These are phyloP conservation scores for Boletellus deceptivus DNA, from an alignment of 1,284 basidiomycete genomes.

Conservation along the genomic window DNA sequence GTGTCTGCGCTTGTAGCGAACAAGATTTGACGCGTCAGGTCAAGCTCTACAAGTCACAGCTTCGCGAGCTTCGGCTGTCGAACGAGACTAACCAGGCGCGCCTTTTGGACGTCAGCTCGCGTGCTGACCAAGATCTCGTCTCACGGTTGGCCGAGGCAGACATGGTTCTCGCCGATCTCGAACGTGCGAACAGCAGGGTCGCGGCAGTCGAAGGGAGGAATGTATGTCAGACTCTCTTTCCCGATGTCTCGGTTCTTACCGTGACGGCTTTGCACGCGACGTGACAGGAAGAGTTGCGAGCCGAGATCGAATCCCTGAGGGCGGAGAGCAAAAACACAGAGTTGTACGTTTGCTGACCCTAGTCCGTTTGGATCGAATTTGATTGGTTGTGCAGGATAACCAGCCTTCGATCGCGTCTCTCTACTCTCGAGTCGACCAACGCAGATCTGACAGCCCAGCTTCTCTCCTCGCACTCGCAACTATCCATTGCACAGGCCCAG, in stretches of 20 bases:
- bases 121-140: constrained; percentile 89
- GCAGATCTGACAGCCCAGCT: constrained; percentile 20
- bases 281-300: constrained; percentile 80
- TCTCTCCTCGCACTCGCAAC: constrained; percentile 21
- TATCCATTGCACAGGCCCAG: constrained; percentile 20
- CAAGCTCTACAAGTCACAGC: constrained; percentile 79
- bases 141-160: constrained; percentile 89
- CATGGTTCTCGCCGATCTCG: constrained; percentile 89
- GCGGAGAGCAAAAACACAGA: constrained; percentile 77
- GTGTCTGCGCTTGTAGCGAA: constrained; percentile 59
- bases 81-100: constrained; percentile 92
- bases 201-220: constrained; percentile 92
- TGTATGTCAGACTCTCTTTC: constrained; percentile 42
- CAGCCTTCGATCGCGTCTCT: constrained; percentile 68
- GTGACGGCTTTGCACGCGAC: neutral
- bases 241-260: neutral
- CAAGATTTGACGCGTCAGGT: constrained; percentile 89
- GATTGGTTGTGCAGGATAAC: constrained; percentile 55
- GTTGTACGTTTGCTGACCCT: constrained; percentile 45
- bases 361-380: neutral
- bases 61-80: constrained; percentile 85
- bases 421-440: constrained; percentile 48
- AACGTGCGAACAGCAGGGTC: constrained; percentile 89
- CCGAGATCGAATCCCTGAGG: constrained; percentile 88
- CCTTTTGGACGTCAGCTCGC: constrained; percentile 83